Percentiles rank a stretch among this genome's conserved stretches.
Conservation (phyloP, 371 early-diverging fungal species). For the Blastocladiella emersonii region DNA sequence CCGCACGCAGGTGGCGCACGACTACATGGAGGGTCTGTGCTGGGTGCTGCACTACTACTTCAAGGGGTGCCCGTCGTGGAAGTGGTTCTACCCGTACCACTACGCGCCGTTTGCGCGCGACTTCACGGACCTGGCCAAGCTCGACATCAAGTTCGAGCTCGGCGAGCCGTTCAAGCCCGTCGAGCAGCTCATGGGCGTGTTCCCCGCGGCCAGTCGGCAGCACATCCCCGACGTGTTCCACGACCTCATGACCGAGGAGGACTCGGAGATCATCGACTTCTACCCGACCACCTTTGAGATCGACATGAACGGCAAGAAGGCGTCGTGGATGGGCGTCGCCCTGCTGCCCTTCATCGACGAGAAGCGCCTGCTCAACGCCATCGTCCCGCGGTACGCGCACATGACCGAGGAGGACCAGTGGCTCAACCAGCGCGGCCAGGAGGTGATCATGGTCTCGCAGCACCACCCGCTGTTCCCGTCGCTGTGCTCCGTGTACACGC, state of each 20-base stretch:
- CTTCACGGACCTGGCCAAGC: constrained; percentile 1
- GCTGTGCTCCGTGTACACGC: background rate
- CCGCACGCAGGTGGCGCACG: constrained; percentile 36
- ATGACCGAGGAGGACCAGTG: background rate
- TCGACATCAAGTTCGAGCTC: constrained; percentile 21
- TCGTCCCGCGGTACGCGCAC: constrained; percentile 7
- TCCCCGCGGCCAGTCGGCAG: constrained; percentile 34
- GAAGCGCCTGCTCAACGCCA: constrained; percentile 20
- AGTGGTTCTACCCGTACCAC: constrained; percentile 90
- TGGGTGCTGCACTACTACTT: constrained; percentile 98
- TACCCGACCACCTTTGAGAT: constrained; percentile 42
- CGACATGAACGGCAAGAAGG: constrained; percentile 51
- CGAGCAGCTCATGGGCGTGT: constrained; percentile 53
- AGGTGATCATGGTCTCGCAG: background rate
- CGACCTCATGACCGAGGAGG: constrained; percentile 32
- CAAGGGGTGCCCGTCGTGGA: constrained; percentile 90
- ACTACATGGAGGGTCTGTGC: constrained; percentile 84
- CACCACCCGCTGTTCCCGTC: background rate
- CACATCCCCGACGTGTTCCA: constrained; percentile 29
- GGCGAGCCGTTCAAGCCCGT: constrained; percentile 41
- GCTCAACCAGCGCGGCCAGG: background rate
- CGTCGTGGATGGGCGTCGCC: constrained; percentile 47
- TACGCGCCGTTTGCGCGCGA: constrained; percentile 32
- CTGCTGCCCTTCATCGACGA: constrained; percentile 44
- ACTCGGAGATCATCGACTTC: constrained; percentile 34